A percentile compares a stretch with the other conserved stretches of the same genome.
These are phyloP conservation scores for Misopates orontium DNA, from an alignment of 257 asterid genomes.

Conservation along the genomic window DNA sequence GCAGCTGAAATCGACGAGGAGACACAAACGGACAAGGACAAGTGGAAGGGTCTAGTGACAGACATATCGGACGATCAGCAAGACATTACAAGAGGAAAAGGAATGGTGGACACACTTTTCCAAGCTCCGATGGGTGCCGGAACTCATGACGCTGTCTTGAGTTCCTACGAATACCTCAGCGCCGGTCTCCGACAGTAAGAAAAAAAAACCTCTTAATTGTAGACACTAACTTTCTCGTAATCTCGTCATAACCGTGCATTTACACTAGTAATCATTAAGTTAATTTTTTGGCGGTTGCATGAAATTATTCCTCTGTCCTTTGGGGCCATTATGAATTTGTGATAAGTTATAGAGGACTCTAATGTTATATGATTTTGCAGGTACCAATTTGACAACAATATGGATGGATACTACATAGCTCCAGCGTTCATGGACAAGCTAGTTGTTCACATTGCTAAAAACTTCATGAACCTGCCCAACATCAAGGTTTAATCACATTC, in stretches of 20 bases:
- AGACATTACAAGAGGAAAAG: constrained; percentile 82
- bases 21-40: constrained; percentile 47
- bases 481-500: constrained; percentile 36
- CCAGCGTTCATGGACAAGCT: constrained; percentile 65
- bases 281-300: too few species aligned
- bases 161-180: constrained; percentile 76
- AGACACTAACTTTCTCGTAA: too few species aligned
- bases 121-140: constrained; percentile 79
- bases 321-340: too few species aligned
- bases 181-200: constrained; percentile 45
- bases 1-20: constrained; percentile 46
- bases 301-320: too few species aligned
- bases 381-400: constrained; percentile 45
- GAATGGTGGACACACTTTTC: constrained; percentile 63
- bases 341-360: too few species aligned
- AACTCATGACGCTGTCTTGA: constrained; percentile 63
- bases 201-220: too few species aligned
- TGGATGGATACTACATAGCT: constrained; percentile 53
- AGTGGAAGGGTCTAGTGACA: constrained; percentile 63
- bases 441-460: constrained; percentile 49
- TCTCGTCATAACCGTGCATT: too few species aligned
- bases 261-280: too few species aligned
- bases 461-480: constrained; percentile 57
- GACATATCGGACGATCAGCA: constrained; percentile 81
- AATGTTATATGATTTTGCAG: constrained; percentile 10